phyloP scores from a whole-genome alignment of 176 grass and related monocot species.

The Phoenix roebelenii region DNA sequence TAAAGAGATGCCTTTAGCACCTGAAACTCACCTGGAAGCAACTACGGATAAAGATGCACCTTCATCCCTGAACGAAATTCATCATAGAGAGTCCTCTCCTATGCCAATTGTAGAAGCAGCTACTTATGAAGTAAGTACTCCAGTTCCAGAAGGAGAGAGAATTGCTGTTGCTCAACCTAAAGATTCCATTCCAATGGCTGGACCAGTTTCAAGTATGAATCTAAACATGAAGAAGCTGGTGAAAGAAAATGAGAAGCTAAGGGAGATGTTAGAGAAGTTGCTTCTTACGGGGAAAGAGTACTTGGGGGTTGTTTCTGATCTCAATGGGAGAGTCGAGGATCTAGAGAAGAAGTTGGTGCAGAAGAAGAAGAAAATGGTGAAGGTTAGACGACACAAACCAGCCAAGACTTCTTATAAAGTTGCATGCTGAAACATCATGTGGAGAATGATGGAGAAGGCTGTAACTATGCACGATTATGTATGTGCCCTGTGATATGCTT shows the following conservation, averaged over 20 bases:
- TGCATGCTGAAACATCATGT: not conserved
- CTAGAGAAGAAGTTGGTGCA: constrained; percentile 44
- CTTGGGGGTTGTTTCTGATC: constrained; percentile 35
- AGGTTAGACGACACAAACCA: constrained; percentile 30
- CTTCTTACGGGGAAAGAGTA: constrained; percentile 43
- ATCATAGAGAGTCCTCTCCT: no score
- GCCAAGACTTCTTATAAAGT: constrained; percentile 5
- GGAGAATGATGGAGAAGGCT: no score
- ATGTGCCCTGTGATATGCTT: no score
- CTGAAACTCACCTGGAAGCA: no score
- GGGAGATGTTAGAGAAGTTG: constrained; percentile 45
- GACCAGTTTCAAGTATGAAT: not conserved
- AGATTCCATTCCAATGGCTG: not conserved
- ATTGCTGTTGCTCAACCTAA: no score
- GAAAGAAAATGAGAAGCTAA: constrained; percentile 61
- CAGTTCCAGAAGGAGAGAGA: not conserved
- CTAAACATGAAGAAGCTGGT: constrained; percentile 18
- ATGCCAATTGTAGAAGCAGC: no score
- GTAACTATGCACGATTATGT: no score
- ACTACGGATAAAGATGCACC: no score
- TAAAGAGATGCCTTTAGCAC: not conserved
- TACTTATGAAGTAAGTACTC: no score
- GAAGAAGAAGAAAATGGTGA: constrained; percentile 35
- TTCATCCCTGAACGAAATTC: no score
- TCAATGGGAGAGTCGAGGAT: constrained; percentile 48